Conservation (phyloP, 1,284 basidiomycete genomes). For the Entoloma clypeatum region DNA sequence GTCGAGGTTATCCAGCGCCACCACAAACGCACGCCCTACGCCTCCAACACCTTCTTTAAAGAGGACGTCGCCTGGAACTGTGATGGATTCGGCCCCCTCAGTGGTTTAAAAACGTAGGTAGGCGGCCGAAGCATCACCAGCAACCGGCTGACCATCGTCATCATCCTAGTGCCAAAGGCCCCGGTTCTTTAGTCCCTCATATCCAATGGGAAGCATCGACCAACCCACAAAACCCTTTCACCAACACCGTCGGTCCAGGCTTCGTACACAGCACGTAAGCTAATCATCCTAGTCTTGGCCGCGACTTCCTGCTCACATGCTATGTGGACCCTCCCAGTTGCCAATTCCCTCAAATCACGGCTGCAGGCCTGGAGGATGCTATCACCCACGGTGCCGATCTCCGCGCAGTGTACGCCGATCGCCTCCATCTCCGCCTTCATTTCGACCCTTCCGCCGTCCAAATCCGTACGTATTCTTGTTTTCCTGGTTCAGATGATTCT, state of each 20-base stretch:
- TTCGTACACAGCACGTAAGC: constrained; percentile 39
- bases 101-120: constrained; percentile 34
- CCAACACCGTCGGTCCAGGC: constrained; percentile 36
- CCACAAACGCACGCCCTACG: constrained; percentile 47
- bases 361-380: constrained; percentile 38
- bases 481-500: background rate
- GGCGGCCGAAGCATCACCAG: background rate
- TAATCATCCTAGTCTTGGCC: background rate
- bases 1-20: constrained; percentile 47
- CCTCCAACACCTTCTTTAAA: constrained; percentile 44
- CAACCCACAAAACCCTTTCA: constrained; percentile 37
- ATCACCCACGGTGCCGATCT: constrained; percentile 41
- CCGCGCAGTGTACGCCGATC: constrained; percentile 37
- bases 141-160: background rate
- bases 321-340: constrained; percentile 29
- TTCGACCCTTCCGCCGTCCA: constrained; percentile 29
- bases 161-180: constrained; percentile 19
- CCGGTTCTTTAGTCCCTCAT: constrained; percentile 27
- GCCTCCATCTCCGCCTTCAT: constrained; percentile 29
- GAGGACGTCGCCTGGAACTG: constrained; percentile 42
- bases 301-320: background rate
- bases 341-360: constrained; percentile 44
- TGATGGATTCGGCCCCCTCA: constrained; percentile 33
- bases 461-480: constrained; percentile 28
- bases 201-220: constrained; percentile 42